These are phyloP conservation scores for Pseudopyrenochaeta lycopersici DNA, from an alignment of 2,329 filamentous ascomycete species.

Conservation along the genomic window DNA sequence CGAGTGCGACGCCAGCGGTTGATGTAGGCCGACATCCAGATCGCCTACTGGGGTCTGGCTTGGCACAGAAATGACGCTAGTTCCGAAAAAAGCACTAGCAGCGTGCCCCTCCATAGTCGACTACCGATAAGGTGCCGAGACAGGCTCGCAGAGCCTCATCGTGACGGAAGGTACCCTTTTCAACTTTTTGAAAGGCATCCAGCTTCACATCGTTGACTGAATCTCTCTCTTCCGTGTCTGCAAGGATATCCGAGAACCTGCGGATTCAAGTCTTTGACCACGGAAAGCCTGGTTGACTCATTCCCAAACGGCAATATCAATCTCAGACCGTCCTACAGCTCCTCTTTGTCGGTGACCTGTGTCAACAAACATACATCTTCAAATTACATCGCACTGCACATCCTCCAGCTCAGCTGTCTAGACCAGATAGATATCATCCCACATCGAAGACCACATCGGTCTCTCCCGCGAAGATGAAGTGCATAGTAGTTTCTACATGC, in stretches of 20 bases:
- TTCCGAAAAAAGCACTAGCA: not conserved
- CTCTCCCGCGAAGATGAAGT: not conserved
- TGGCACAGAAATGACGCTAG: not conserved
- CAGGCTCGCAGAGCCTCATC: not conserved
- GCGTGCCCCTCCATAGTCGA: slow-evolving; percentile 1
- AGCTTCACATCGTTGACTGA: not conserved
- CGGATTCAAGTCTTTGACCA: no score
- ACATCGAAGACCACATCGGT: not conserved
- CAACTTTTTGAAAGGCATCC: no score
- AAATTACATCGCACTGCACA: no score
- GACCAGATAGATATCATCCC: not conserved
- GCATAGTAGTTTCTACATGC: not conserved
- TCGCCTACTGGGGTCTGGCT: not conserved
- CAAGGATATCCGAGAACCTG: not conserved
- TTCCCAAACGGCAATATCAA: no score
- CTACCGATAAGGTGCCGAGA: not conserved
- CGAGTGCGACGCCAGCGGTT: no score
- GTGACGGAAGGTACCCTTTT: not conserved
- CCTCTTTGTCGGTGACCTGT: no score
- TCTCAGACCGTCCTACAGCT: no score
- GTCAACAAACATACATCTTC: no score
- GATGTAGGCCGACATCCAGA: not conserved
- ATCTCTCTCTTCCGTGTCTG: not conserved
- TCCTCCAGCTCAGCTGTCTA: no score
- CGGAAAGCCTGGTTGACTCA: no score